Conservation (phyloP, 1,284 basidiomycete genomes). For the Nidula niveotomentosa region DNA sequence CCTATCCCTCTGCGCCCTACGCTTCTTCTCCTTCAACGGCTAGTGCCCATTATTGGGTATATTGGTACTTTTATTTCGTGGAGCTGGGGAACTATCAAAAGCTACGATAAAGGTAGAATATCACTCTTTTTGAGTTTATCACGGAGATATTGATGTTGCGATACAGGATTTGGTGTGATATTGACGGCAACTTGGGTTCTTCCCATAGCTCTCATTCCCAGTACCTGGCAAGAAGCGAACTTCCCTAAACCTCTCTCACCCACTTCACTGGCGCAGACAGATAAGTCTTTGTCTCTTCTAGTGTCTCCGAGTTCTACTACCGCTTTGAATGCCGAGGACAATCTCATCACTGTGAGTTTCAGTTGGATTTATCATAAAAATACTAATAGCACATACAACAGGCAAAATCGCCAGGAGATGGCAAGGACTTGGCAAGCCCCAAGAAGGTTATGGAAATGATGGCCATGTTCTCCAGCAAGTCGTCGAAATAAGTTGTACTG, state of each 20-base stretch:
- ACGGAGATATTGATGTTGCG: constrained; percentile 1
- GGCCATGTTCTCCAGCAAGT: too few species aligned
- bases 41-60: constrained; percentile 74
- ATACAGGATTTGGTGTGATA: constrained; percentile 57
- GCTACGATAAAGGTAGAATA: constrained; percentile 62
- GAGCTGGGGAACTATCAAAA: constrained; percentile 73
- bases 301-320: too few species aligned
- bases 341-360: too few species aligned
- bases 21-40: constrained; percentile 54
- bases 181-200: constrained; percentile 70
- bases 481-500: too few species aligned
- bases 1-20: constrained; percentile 60
- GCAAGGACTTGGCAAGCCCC: too few species aligned
- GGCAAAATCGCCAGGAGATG: too few species aligned
- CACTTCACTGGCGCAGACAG: too few species aligned
- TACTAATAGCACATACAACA: too few species aligned
- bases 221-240: constrained; percentile 52
- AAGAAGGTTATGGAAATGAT: too few species aligned
- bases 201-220: constrained; percentile 63
- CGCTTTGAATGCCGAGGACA: too few species aligned
- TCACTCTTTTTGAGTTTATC: not conserved
- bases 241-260: constrained; percentile 26
- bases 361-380: too few species aligned
- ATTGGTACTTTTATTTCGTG: constrained; percentile 78
- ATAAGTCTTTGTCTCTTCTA: too few species aligned